Percentiles rank a stretch among this genome's conserved stretches.
Conservation (phyloP, 306 rosid species). For the Acacia confusa region DNA sequence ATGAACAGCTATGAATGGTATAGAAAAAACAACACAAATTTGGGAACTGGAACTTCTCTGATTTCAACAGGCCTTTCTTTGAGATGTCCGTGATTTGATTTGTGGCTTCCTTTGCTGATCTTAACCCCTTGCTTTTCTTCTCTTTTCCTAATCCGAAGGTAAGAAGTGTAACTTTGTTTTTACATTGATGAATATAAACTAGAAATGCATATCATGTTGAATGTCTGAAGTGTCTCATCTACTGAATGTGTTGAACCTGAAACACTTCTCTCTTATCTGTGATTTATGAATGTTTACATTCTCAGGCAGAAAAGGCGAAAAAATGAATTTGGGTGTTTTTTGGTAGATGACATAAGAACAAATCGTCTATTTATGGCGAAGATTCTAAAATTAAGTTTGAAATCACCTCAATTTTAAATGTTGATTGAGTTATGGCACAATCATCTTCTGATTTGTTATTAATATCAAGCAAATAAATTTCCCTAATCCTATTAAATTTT, state of each 20-base stretch:
- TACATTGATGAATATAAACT: neutral
- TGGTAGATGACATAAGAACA: neutral
- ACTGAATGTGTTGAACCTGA: conserved; percentile 3
- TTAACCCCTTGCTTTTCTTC: neutral
- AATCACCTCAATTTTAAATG: conserved; percentile 28
- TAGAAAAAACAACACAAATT: neutral
- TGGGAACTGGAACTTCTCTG: neutral
- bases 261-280: neutral
- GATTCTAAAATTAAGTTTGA: conserved; percentile 30
- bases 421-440: conserved; percentile 7
- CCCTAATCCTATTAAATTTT: conserved; percentile 21
- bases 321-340: neutral
- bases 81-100: neutral
- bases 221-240: neutral
- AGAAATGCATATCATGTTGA: neutral
- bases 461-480: neutral
- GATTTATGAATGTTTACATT: neutral
- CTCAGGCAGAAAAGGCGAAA: neutral
- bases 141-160: neutral
- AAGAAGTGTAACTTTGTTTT: neutral
- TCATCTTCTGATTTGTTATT: conserved; percentile 22
- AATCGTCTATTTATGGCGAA: conserved; percentile 17
- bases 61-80: neutral
- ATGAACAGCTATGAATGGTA: neutral
- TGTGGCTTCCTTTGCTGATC: neutral